A percentile compares a stretch with the other conserved stretches of the same genome.
Evolutionary conservation across 208 protist species (phyloP).

Genomic region (Porcisia hertigi): DNA sequence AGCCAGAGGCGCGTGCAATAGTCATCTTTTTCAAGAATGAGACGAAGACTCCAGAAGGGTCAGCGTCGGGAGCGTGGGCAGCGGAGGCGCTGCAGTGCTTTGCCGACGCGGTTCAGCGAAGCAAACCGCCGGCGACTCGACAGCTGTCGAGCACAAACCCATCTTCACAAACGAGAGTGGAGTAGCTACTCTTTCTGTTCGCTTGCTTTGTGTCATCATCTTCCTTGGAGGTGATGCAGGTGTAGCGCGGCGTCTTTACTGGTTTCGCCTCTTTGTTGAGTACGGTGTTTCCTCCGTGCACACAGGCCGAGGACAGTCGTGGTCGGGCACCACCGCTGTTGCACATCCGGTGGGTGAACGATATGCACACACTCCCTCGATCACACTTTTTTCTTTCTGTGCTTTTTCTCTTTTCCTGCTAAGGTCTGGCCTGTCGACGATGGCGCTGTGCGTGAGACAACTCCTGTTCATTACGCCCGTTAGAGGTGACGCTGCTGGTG

Average conservation of each 20-base stretch:
- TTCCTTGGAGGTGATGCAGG: not conserved
- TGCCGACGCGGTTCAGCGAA: slow-evolving; percentile 10
- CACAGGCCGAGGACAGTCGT: not conserved
- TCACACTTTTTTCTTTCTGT: not conserved
- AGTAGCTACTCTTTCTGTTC: not conserved
- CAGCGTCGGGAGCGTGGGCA: slow-evolving; percentile 13
- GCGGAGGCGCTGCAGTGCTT: slow-evolving; percentile 18
- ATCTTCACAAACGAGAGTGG: not conserved
- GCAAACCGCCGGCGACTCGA: not conserved
- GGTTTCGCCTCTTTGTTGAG: not conserved
- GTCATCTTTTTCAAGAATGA: slow-evolving; percentile 53
- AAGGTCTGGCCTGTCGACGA: not conserved
- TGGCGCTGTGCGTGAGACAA: not conserved
- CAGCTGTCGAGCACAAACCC: not conserved
- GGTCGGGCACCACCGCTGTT: not conserved
- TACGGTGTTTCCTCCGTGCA: not conserved
- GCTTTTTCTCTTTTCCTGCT: not conserved
- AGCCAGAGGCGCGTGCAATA: slow-evolving; percentile 41
- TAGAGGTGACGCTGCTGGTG: not conserved
- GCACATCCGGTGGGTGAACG: not conserved
- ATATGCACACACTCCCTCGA: not conserved
- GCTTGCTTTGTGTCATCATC: not conserved
- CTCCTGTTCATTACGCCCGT: not conserved
- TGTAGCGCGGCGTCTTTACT: not conserved
- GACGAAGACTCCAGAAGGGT: slow-evolving; percentile 4